Base-by-base conservation (phyloP, 2,329 filamentous ascomycete genomes). In the Cercospora sp. region DNA sequence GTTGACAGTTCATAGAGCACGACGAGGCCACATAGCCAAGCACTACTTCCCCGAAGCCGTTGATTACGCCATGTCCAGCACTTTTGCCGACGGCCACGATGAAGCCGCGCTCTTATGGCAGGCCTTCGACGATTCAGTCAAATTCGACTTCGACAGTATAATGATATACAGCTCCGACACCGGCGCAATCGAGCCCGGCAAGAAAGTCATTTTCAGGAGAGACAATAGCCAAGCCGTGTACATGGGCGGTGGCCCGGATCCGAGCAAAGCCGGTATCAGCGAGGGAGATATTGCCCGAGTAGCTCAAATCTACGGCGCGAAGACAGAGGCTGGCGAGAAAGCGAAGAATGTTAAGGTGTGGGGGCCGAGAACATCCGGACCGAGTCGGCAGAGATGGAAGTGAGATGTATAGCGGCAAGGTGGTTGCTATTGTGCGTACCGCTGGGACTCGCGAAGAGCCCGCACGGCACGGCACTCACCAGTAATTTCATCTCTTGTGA, bases 91-190 rank as follows among this genome's bases (percentile, higher is more conserved):
- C 28, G 23, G 31, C 6, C 23, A 16, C 12, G 30, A 31, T 23
- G 68, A 69, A 3, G n/a, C 12, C 16, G 31, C 61, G 12, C 20
- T 26, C 23, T 53, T 64, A 13, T 33, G 12, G 7, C 36, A 65
- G 13, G 45, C 62, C 9, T 55, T 48, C 9, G 64, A 64, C 51
- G 26, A 18, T 26, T 64, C 60, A 16, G n/a, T 30, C 9, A n/a
- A 13, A 7, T 68, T 70, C 36, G 68, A 68, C 53, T 66, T 58
- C 36, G 42, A 61, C 26, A 66, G 63, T 61, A 70, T 68, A 51
- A 70, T 68, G 66, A 63, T 70, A 5, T 70, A 70, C 60, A 51
- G 31, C 26, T 66, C 64, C 3, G 30, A 48, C 20, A 33, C 53
- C 4, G 67, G 53, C 10, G 23, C 57, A 6, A 28, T 58, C 20